Evolutionary conservation across 768 basidiomycete genomes (phyloP).

Genomic region (Lactifluus volemus): DNA sequence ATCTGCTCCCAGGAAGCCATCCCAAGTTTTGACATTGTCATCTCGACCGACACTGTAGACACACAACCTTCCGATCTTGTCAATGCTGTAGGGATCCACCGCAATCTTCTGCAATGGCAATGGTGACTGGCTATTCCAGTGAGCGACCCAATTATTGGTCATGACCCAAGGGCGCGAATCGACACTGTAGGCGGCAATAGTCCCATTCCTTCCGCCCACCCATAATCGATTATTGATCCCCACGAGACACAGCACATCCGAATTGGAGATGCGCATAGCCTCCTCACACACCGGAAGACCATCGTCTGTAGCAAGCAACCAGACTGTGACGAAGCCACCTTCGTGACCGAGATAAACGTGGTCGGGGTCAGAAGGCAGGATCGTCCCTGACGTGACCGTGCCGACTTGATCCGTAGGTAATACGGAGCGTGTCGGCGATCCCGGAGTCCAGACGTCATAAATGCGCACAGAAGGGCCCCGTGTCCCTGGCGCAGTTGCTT

Average conservation of each 20-base stretch:
- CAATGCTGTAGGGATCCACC: slow-evolving; percentile 71
- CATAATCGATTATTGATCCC: slow-evolving; percentile 81
- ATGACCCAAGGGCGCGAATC: slow-evolving; percentile 69
- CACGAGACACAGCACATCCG: slow-evolving; percentile 74
- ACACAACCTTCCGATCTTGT: slow-evolving; percentile 52
- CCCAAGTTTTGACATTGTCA: slow-evolving; percentile 74
- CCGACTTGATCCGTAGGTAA: slow-evolving; percentile 67
- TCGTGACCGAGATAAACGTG: slow-evolving; percentile 85
- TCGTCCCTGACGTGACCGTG: slow-evolving; percentile 71
- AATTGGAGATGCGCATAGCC: slow-evolving; percentile 70
- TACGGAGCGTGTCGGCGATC: slow-evolving; percentile 43
- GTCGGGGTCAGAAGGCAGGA: slow-evolving; percentile 58
- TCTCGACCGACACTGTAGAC: slow-evolving; percentile 74
- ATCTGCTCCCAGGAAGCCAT: slow-evolving; percentile 74
- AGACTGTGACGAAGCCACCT: slow-evolving; percentile 82
- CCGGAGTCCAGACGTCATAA: slow-evolving; percentile 65
- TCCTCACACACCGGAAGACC: slow-evolving; percentile 59
- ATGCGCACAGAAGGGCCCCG: slow-evolving; percentile 69
- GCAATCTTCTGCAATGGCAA: slow-evolving; percentile 54
- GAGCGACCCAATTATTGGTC: slow-evolving; percentile 84
- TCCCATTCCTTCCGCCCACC: slow-evolving; percentile 79
- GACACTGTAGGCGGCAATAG: slow-evolving; percentile 76
- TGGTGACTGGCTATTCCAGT: slow-evolving; percentile 32
- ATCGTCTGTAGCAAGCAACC: slow-evolving; percentile 48
- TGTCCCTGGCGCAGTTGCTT: slow-evolving; percentile 30